Base-by-base conservation (phyloP, 1,284 basidiomycete genomes). In the Naganishia liquefaciens region DNA sequence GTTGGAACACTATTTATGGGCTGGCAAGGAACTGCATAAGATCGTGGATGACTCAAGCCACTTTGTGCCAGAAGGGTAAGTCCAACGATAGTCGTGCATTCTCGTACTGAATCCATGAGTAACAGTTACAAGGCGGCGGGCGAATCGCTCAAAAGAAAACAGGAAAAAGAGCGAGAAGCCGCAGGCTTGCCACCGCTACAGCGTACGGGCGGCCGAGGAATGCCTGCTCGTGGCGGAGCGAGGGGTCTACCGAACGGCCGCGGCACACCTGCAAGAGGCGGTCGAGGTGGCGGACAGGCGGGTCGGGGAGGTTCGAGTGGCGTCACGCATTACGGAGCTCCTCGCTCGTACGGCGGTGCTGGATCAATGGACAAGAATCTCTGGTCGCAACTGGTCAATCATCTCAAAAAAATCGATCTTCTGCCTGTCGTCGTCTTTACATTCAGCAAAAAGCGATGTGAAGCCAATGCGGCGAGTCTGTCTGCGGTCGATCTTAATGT, bases 401-500 rank as follows among this genome's bases (percentile, higher is more conserved):
- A 91, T 72, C 83, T 99, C 60, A 86, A 88, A 73, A 98, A 98
- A 80, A 87, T 88, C 68, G 81, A 84, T 27, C 83, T 99, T 1
- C 83, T 99, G 1, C 96, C 96, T 0, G 93, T 94, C 9, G 96
- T 99, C 51, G 87, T 96, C 33, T 99, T 99, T 77, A 96, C 95
- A 1, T 89, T 99, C 72, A 96, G 93, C 51, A 99, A 99, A 82
- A 93, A 92, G 76, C 83, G 87, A 60, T 99, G 96, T 74, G 95
- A 99, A 79, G 96, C 98, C 78, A 93, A 99, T 75, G 95, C 96
- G 2, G 83, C 84, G 13, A 95, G 90, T 13, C 80, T 99, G 69
- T 89, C 88, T 1, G 95, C 94, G 75, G 85, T 87, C 44, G 93
- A 99, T 79, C 81, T 99, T 39, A 93, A 89, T 71, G 87, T 86